These are phyloP conservation scores for Daldinia decipiens DNA, from an alignment of 495 filamentous ascomycete species.

Conservation along the genomic window DNA sequence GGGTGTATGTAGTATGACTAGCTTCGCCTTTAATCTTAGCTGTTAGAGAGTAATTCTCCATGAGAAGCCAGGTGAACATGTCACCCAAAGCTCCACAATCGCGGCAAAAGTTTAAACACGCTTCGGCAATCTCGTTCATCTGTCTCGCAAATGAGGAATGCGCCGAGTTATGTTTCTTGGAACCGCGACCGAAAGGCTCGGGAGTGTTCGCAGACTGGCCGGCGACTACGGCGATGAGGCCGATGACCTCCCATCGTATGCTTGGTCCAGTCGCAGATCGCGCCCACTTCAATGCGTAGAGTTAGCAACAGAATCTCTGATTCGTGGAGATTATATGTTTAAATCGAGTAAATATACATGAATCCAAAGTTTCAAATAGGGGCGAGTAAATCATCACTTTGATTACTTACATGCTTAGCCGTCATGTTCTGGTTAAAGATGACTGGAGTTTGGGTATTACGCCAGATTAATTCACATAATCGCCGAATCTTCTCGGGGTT, in stretches of 20 bases:
- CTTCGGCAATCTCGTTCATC: constrained; percentile 45
- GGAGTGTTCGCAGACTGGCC: constrained; percentile 45
- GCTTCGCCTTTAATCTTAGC: constrained; percentile 41
- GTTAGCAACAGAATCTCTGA: background rate
- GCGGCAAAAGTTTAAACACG: constrained; percentile 46
- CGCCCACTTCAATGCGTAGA: constrained; percentile 33
- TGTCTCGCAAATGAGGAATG: constrained; percentile 38
- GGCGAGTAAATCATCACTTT: background rate
- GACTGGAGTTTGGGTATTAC: constrained; percentile 44
- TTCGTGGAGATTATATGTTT: background rate
- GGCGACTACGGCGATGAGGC: constrained; percentile 46
- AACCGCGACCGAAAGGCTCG: constrained; percentile 34
- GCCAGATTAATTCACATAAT: constrained; percentile 47
- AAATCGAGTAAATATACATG: too few species aligned
- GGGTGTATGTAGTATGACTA: constrained; percentile 43
- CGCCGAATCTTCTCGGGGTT: constrained; percentile 46
- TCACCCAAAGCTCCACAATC: constrained; percentile 46
- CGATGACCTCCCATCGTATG: constrained; percentile 50
- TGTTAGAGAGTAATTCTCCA: constrained; percentile 43
- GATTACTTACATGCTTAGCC: constrained; percentile 29
- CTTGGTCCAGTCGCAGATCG: constrained; percentile 43
- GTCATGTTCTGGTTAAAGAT: constrained; percentile 41
- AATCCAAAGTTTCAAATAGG: background rate
- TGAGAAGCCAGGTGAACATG: constrained; percentile 45
- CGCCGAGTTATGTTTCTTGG: constrained; percentile 38